Evolutionary conservation across 2,329 filamentous ascomycete species (phyloP), one percentile per base, ranked within the genome.

Genomic region (Metarhizium brunneum): DNA sequence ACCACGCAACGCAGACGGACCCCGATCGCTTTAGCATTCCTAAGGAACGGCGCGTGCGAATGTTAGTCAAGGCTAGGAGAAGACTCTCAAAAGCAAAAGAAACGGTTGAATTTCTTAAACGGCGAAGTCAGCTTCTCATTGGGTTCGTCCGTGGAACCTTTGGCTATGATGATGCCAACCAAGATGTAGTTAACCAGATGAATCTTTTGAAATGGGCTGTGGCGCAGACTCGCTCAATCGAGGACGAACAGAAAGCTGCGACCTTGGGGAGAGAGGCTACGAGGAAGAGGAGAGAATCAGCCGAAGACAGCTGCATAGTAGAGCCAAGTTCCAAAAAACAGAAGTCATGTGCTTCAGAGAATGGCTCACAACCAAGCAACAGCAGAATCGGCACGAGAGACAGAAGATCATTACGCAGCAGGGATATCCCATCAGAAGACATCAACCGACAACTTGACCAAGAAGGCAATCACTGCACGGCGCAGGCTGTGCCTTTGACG

Each of bases 171-270:
- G 1, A 54, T 11, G 56, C 59, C 3, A 63, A 58, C 49, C 38
- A 54, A n/a, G 45, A 63, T 54, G 57, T 57, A 56, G 43, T 54
- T 45, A 50, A 56, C 49, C 62, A 61, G 25, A 56, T 16, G 47
- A 57, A 59, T 51, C 59, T 64, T 52, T 32, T 63, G 52, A 57
- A 58, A 61, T 67, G 66, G 66, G 58, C 59, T 47, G 55, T 25
- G 25, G 25, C 25, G 25, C 1, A 25, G 25, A 25, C 25, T 25
- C 25, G 25, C 25, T 25, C 25, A 25, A 25, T 67, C 45, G 62
- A 65, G 54, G 57, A 56, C 35, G 60, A 66, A 32, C 47, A 56
- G 50, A 47, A 29, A 47, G 29, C 42, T 36, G 25, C 25, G 25
- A 25, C 25, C 25, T 25, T 25, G 25, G 25, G 25, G 25, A 25